Conservation (phyloP, 768 basidiomycete genomes). For the Boletus patriciae region DNA sequence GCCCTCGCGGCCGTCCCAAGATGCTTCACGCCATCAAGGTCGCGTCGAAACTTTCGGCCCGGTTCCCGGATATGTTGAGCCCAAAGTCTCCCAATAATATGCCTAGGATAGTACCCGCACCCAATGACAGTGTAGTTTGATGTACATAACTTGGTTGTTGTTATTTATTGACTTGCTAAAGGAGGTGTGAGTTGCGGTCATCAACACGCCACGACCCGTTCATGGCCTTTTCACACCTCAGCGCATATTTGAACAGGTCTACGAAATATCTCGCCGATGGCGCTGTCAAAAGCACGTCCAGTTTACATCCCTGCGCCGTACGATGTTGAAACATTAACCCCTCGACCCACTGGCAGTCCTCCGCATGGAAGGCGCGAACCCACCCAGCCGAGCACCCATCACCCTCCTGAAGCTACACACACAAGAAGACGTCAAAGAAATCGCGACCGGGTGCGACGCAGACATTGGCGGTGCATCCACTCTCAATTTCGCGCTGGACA, state of each 20-base stretch:
- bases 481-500: slow-evolving; percentile 71
- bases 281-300: slow-evolving; percentile 41
- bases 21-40: not conserved
- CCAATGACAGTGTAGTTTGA: slow-evolving; percentile 10
- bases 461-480: slow-evolving; percentile 87
- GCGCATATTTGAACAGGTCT: slow-evolving; percentile 40
- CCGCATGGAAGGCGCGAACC: slow-evolving; percentile 75
- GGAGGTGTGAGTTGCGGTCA: not conserved
- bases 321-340: slow-evolving; percentile 12
- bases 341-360: slow-evolving; percentile 46
- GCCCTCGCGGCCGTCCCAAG: not conserved
- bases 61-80: not conserved
- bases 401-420: slow-evolving; percentile 68
- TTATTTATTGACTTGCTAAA: no score
- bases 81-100: not conserved
- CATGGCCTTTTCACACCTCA: slow-evolving; percentile 30
- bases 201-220: not conserved
- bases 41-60: not conserved
- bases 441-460: slow-evolving; percentile 79
- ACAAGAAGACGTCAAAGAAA: slow-evolving; percentile 54
- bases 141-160: not conserved
- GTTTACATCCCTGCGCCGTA: slow-evolving; percentile 9
- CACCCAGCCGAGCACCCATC: slow-evolving; percentile 57
- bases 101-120: not conserved
- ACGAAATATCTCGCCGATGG: slow-evolving; percentile 41